phyloP scores from a whole-genome alignment of 116 monocot genomes.

The Cymodocea nodosa region DNA sequence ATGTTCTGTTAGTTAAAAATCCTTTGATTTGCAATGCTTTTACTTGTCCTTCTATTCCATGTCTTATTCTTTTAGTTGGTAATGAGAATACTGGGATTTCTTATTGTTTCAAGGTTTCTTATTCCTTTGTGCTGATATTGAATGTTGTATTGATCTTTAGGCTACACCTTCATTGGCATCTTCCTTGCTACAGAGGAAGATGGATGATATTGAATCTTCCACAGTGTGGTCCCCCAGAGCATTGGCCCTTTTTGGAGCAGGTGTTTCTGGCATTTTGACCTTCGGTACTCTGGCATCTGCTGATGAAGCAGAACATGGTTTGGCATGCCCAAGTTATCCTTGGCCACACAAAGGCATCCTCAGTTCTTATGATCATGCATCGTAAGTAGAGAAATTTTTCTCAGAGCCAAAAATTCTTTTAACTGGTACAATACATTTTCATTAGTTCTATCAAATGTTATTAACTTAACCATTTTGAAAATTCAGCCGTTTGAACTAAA shows the following conservation, averaged over 20 bases:
- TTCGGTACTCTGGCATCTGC: slow-evolving; percentile 68
- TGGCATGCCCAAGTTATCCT: slow-evolving; percentile 72
- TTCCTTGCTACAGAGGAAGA: slow-evolving; percentile 25
- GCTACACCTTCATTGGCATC: slow-evolving; percentile 27
- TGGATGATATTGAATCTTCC: slow-evolving; percentile 35
- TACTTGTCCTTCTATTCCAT: too few relatives aligned
- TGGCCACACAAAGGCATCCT: slow-evolving; percentile 96
- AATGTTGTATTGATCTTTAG: slow-evolving; percentile 15
- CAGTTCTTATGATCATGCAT: slow-evolving; percentile 95
- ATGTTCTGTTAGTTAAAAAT: too few relatives aligned
- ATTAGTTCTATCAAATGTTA: neutral
- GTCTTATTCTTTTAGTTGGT: too few relatives aligned
- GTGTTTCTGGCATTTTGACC: slow-evolving; percentile 67
- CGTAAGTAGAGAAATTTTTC: slow-evolving; percentile 32
- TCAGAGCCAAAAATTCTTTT: neutral
- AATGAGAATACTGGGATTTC: too few relatives aligned
- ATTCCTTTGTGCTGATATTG: too few relatives aligned
- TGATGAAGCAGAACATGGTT: slow-evolving; percentile 93
- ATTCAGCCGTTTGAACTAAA: too few relatives aligned
- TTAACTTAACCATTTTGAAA: neutral
- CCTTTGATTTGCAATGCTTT: too few relatives aligned
- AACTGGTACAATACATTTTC: neutral
- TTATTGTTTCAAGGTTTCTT: too few relatives aligned
- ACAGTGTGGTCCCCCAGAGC: slow-evolving; percentile 40
- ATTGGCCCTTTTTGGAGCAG: slow-evolving; percentile 68